Evolutionary conservation across 352 stramenopile species (phyloP), one percentile per base, ranked within the genome.

Genomic region (Nothophytophthora sp.): DNA sequence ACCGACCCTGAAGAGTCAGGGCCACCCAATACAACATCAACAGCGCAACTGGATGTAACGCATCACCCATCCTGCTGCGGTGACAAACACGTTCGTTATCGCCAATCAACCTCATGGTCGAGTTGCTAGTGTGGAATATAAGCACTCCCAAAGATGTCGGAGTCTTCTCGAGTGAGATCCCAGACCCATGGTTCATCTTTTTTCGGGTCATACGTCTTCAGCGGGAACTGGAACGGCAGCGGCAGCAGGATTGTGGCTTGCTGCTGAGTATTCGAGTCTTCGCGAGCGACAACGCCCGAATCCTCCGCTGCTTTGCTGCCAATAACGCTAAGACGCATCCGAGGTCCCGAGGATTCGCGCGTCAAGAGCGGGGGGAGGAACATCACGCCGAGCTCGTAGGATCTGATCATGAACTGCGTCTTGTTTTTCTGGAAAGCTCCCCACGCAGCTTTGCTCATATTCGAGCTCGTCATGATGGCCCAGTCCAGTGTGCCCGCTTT

Each of bases 391-490:
- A 94, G 63, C 43, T 94, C 84, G 55, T 92, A 94, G 1, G 81
- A 92, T 16, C 84, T 72, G 43, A 94, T 85, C 77, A 91, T 89
- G 37, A 94, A 68, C 42, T 94, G 84, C 7, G 76, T 70, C 29
- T 75, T 67, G 55, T 81, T 81, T 43, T 88, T 92, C 60, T 94
- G 81, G n/a, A 80, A 44, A 0, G 71, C 30, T 0, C 84, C 84
- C 84, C 84, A 94, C 18, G 84, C 84, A 3, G 81, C 84, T 55
- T 92, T 91, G 68, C 84, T 94, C 32, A 92, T 60, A 39, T 94
- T 94, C 4, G 81, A 74, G 54, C 84, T 94, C 2, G 81, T 88
- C n/a, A 94, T 49, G 9, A 94, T 72, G 16, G 79, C 84, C 66
- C 73, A 92, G 56, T 91, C 81, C 8, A 92, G 25, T 2, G 51